Evolutionary conservation across 2,329 filamentous ascomycete species (phyloP).

Genomic region (Colletotrichum eleusines): DNA sequence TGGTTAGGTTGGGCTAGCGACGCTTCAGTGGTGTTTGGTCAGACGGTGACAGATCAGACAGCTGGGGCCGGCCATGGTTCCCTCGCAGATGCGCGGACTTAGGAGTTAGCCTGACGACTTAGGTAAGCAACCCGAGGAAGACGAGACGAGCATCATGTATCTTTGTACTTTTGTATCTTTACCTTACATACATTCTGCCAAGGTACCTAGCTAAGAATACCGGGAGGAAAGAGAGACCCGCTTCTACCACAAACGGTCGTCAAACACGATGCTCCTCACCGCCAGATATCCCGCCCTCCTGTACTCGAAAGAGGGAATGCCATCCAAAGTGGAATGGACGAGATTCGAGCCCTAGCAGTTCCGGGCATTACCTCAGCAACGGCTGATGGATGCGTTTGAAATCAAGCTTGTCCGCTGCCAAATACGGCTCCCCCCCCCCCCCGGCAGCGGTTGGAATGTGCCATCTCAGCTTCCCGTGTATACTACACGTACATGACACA

Average conservation of each 20-base stretch:
- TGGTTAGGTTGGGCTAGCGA: constrained; percentile 24
- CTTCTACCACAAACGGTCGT: constrained; percentile 31
- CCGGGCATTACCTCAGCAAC: constrained; percentile 41
- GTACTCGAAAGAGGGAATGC: neutral
- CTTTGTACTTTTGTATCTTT: neutral
- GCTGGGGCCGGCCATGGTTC: constrained; percentile 15
- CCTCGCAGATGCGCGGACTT: constrained; percentile 15
- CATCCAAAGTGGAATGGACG: neutral
- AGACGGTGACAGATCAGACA: constrained; percentile 31
- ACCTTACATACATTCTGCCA: too few relatives aligned
- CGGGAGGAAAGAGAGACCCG: neutral
- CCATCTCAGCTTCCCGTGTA: constrained; percentile 5
- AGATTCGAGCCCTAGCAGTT: neutral
- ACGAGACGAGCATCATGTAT: neutral
- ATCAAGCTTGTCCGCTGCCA: constrained; percentile 34
- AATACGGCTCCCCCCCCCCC: constrained; percentile 28
- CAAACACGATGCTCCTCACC: constrained; percentile 38
- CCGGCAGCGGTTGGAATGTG: neutral
- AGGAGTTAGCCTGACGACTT: constrained; percentile 13
- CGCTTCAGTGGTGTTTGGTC: constrained; percentile 13
- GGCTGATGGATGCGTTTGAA: constrained; percentile 35
- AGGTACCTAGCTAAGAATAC: too few relatives aligned
- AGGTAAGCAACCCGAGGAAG: constrained; percentile 25
- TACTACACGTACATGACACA: neutral
- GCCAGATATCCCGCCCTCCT: constrained; percentile 18